phyloP scores from a whole-genome alignment of 2,329 filamentous ascomycete genomes.

The Venturia oleaginea region DNA sequence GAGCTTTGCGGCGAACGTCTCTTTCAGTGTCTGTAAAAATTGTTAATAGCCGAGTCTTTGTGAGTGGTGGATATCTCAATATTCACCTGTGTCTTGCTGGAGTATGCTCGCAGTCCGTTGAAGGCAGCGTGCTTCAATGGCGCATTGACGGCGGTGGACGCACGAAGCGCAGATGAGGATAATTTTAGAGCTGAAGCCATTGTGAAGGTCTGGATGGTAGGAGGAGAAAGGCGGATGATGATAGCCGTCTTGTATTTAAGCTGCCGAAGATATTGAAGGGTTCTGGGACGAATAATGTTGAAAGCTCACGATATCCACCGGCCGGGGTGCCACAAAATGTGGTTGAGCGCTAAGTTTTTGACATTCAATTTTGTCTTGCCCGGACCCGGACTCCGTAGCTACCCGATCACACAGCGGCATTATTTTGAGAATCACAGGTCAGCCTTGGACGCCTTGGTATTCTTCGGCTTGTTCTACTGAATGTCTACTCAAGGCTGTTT shows the following conservation, averaged over 20 bases:
- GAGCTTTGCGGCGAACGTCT: slow-evolving; percentile 92
- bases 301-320: slow-evolving; percentile 1
- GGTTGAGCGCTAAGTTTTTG: neutral
- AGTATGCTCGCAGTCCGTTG: slow-evolving; percentile 83
- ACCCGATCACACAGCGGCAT: neutral
- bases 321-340: neutral
- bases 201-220: slow-evolving; percentile 27
- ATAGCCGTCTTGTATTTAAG: slow-evolving; percentile 10
- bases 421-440: neutral
- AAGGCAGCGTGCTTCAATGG: slow-evolving; percentile 63
- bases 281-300: neutral
- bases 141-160: slow-evolving; percentile 55
- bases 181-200: slow-evolving; percentile 83
- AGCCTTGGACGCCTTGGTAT: neutral
- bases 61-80: slow-evolving; percentile 9
- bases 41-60: neutral
- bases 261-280: neutral
- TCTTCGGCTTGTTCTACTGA: neutral
- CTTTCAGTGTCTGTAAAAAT: slow-evolving; percentile 73
- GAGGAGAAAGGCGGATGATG: slow-evolving; percentile 28
- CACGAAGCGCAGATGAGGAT: slow-evolving; percentile 71
- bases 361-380: slow-evolving; percentile 1
- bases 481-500: neutral
- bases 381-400: slow-evolving; percentile 3
- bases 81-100: slow-evolving; percentile 78